Base-by-base conservation (phyloP, 176 grass and related monocot species). In the Oryza australiensis region DNA sequence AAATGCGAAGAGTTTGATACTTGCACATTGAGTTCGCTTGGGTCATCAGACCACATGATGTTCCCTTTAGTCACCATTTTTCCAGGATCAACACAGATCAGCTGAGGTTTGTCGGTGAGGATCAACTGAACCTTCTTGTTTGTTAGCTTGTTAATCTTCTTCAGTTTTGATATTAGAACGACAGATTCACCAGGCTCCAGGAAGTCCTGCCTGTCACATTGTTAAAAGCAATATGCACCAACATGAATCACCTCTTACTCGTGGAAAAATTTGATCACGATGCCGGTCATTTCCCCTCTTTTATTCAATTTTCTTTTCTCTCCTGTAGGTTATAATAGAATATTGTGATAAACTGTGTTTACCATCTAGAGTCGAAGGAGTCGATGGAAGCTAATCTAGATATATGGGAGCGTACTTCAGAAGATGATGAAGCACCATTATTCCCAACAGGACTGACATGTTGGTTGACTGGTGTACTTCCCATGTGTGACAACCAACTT, bases 331-430 rank as follows among this genome's bases (percentile, higher is more conserved):
- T 51, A 83, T 80, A 67, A 82, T 62, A 69, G 35, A 78, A 86
- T 16, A 51, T 68, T 60, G 40, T 49, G 62, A 73, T 66, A 66
- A 42, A 64, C 26, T 75, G 28, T 37, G 49, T 66, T 80, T 95
- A 99, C 97, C 97, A 99, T 99, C 86, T 99, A 72, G 97, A 99
- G 82, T 99, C 96, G 22, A 99, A 99, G 75, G 96, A 99, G 76
- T 99, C 93, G 18, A 99, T 99, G 70, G 93, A 96, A 79, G 97
- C 89, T 77, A 99, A 82, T 83, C 72, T 87, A 45, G 91, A 90
- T 64, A 99, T 86, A 81, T 94, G 93, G 48, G 89, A 92, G 42
- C 83, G 79, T 80, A 64, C 80, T 86, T 95, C 91, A 73, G 93
- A 96, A 80, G 97, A 96, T 88, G 96, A 93, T 13, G 85, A 24